Percentiles rank a stretch among this genome's conserved stretches.
Evolutionary conservation across 352 stramenopile species (phyloP).

Genomic region (Phytophthora ohioensis): DNA sequence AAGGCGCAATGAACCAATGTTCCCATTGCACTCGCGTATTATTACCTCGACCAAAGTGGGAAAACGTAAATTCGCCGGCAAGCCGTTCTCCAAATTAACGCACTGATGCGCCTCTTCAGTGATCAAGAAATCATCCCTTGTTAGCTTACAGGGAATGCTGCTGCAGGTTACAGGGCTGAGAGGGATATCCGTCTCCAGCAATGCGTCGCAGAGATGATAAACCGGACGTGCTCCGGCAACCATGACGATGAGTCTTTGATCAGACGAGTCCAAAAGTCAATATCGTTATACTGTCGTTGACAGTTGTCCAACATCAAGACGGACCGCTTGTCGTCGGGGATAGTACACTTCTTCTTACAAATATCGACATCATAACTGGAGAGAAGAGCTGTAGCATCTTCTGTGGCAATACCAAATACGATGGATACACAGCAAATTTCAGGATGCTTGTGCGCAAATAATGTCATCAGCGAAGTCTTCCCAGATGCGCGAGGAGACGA

Average conservation of each 20-base stretch:
- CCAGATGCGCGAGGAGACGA: constrained; percentile 5
- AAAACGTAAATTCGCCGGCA: constrained; percentile 5
- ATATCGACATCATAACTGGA: neutral
- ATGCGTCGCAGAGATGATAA: constrained; percentile 24
- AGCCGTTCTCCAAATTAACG: constrained; percentile 14
- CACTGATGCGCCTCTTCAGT: constrained; percentile 15
- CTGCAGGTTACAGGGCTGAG: constrained; percentile 5
- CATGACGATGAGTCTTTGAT: constrained; percentile 7
- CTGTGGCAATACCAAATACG: neutral
- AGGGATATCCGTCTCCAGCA: constrained; percentile 17
- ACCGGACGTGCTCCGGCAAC: constrained; percentile 10
- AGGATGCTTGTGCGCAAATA: constrained; percentile 16
- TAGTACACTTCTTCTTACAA: neutral
- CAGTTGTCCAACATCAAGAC: constrained; percentile 27
- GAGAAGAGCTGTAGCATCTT: neutral
- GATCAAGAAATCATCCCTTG: constrained; percentile 28
- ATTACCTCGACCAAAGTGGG: constrained; percentile 21
- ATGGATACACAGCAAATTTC: constrained; percentile 9
- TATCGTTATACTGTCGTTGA: constrained; percentile 19
- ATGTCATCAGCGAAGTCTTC: constrained; percentile 16
- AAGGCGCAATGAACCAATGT: constrained; percentile 24
- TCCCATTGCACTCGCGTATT: constrained; percentile 30
- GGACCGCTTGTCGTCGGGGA: constrained; percentile 5
- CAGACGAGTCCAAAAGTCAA: constrained; percentile 16
- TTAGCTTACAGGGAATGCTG: constrained; percentile 18